phyloP scores from a whole-genome alignment of 2,329 filamentous ascomycete species.

The Penicillium olsonii region DNA sequence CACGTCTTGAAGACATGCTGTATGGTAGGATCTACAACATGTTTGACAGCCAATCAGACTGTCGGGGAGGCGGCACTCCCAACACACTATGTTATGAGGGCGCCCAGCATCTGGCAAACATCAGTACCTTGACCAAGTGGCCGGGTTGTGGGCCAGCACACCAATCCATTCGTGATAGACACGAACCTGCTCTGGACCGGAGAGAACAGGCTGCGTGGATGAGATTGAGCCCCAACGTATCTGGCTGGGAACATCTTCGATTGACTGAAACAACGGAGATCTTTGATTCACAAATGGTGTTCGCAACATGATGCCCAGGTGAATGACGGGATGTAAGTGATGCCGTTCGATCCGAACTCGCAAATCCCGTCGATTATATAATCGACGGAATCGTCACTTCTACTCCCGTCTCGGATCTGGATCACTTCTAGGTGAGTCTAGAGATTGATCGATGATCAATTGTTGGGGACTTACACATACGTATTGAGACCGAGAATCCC shows the following conservation, averaged over 20 bases:
- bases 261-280: conserved; percentile 1
- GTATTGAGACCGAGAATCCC: not conserved
- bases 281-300: conserved; percentile 2
- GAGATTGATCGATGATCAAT: no score
- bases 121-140: conserved; percentile 7
- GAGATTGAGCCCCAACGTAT: conserved; percentile 8
- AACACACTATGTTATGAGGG: conserved; percentile 35
- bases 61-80: conserved; percentile 27
- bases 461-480: not conserved
- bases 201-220: conserved; percentile 12
- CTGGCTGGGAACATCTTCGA: conserved; percentile 8
- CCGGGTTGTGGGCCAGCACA: conserved; percentile 10
- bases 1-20: conserved; percentile 20
- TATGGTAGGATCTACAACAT: conserved; percentile 36
- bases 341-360: not conserved
- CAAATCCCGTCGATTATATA: not conserved
- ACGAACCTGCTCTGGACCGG: conserved; percentile 20
- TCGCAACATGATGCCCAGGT: conserved; percentile 6
- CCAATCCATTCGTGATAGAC: conserved; percentile 35
- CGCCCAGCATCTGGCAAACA: conserved; percentile 25
- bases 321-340: conserved; percentile 10
- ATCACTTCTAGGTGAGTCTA: no score
- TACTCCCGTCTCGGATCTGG: no score
- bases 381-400: not conserved
- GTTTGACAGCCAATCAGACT: conserved; percentile 30